Evolutionary conservation across 2,329 filamentous ascomycete genomes (phyloP).

Genomic region (Claviceps sp.): DNA sequence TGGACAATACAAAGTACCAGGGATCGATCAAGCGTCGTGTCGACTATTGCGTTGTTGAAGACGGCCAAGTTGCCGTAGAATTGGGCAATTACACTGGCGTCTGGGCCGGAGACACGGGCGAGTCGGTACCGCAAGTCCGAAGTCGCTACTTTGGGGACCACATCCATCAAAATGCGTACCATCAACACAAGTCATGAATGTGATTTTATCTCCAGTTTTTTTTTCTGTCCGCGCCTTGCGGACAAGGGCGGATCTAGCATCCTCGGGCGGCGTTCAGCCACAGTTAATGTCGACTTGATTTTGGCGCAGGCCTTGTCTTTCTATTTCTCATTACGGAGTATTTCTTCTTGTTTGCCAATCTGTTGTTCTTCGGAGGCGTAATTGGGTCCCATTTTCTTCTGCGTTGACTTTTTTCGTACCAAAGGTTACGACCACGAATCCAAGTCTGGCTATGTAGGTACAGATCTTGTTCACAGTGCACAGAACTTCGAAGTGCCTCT

Average conservation of each 20-base stretch:
- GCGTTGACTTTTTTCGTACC: no score
- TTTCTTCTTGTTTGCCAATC: no score
- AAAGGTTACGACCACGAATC: no score
- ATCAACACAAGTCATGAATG: not conserved
- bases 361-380: no score
- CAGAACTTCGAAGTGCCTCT: no score
- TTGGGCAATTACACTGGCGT: conserved; percentile 12
- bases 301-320: no score
- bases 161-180: conserved; percentile 8
- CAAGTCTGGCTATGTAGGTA: no score
- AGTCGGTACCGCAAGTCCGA: conserved; percentile 6
- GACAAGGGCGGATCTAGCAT: not conserved
- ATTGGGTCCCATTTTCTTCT: no score
- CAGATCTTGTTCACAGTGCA: no score
- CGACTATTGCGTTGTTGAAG: conserved; percentile 7
- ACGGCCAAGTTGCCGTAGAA: conserved; percentile 1
- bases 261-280: no score
- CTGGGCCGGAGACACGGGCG: conserved; percentile 8
- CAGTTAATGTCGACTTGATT: no score
- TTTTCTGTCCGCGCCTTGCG: not conserved
- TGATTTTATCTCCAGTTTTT: not conserved
- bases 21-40: conserved; percentile 7
- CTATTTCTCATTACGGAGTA: not conserved
- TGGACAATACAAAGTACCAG: not conserved
- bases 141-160: conserved; percentile 11